A percentile compares a stretch with the other conserved stretches of the same genome.
These are phyloP conservation scores for Rhododendron henanense DNA, from an alignment of 148 eudicot genomes.

Conservation along the genomic window DNA sequence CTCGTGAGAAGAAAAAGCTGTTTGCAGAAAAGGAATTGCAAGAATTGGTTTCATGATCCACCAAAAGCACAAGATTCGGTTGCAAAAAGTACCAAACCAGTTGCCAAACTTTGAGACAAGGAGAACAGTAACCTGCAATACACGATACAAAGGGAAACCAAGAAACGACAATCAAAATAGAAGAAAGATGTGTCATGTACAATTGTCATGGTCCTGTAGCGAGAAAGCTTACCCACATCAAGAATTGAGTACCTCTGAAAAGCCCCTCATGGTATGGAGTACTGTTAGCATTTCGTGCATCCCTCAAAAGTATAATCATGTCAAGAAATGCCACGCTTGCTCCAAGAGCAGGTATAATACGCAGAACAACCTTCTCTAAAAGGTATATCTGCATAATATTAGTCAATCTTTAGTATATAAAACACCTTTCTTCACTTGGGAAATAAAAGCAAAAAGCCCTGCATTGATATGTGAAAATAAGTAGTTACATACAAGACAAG, in stretches of 20 bases:
- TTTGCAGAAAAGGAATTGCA: constrained; percentile 49
- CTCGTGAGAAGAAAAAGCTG: constrained; percentile 43
- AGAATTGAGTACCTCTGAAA: constrained; percentile 42
- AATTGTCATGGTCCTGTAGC: neutral
- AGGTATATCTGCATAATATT: constrained; percentile 26
- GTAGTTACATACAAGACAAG: neutral
- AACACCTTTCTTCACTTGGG: neutral
- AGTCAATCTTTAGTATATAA: neutral
- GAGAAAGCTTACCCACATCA: constrained; percentile 52
- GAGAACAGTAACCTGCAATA: constrained; percentile 38
- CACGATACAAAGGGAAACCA: constrained; percentile 2
- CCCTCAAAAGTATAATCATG: constrained; percentile 31
- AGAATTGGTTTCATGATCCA: constrained; percentile 53
- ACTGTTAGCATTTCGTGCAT: constrained; percentile 15
- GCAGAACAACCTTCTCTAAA: constrained; percentile 36
- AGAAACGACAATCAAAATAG: neutral
- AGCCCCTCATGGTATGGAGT: constrained; percentile 42
- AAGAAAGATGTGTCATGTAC: neutral
- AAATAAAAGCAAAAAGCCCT: neutral
- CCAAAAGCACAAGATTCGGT: constrained; percentile 50
- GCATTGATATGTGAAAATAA: neutral
- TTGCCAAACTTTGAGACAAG: constrained; percentile 31
- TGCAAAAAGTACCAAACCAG: constrained; percentile 43
- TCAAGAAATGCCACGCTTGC: constrained; percentile 40
- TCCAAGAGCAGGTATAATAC: constrained; percentile 39